Evolutionary conservation across 106 monocot genomes (phyloP).

Genomic region (Apostasia shenzhenica): DNA sequence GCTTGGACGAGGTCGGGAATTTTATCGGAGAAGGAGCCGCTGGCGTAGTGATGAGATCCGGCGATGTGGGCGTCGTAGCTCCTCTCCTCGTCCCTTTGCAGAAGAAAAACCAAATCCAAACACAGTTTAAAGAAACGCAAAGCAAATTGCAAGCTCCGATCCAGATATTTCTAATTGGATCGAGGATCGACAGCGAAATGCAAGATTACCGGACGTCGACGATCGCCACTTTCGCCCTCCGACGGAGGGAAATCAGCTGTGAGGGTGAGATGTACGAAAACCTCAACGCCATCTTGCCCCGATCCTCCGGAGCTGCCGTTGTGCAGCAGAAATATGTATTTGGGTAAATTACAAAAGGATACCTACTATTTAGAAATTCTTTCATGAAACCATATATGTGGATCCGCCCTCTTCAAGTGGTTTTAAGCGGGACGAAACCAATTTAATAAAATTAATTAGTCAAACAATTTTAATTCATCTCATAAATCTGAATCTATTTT

Average conservation of each 20-base stretch:
- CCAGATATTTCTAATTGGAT: background rate
- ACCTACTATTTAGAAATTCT: too few species aligned
- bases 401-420: too few species aligned
- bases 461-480: too few species aligned
- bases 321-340: too few species aligned
- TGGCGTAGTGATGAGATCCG: conserved; percentile 79
- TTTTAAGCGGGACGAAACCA: too few species aligned
- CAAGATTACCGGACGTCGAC: conserved; percentile 73
- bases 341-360: too few species aligned
- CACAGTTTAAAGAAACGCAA: background rate
- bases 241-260: conserved; percentile 44
- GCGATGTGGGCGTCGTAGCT: conserved; percentile 87
- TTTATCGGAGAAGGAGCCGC: conserved; percentile 46
- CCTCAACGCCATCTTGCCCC: conserved; percentile 37
- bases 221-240: conserved; percentile 50
- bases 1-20: conserved; percentile 60
- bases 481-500: too few species aligned
- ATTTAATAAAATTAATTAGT: too few species aligned
- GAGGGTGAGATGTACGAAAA: conserved; percentile 59
- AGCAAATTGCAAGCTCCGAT: background rate
- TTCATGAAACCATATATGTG: too few species aligned
- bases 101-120: background rate
- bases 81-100: conserved; percentile 89
- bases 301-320: too few species aligned
- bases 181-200: background rate